Percentiles rank a stretch among this genome's conserved stretches.
Evolutionary conservation across 257 asterid species (phyloP).

Genomic region (Jacaranda copaia): DNA sequence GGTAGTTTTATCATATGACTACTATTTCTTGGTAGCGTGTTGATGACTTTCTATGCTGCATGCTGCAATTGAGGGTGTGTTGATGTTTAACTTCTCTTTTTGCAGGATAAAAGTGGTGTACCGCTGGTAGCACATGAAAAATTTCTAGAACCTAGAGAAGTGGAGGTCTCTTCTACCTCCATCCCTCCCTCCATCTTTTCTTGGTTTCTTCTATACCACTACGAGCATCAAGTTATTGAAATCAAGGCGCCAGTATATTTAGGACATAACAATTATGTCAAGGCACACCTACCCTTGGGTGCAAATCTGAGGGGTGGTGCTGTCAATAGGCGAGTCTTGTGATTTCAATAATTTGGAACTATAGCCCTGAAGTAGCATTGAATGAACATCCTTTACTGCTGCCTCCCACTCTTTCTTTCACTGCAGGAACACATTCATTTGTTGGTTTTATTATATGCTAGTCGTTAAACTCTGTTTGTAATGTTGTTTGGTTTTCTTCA

Average conservation of each 20-base stretch:
- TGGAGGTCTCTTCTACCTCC: conserved; percentile 61
- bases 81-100: neutral
- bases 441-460: conserved; percentile 5
- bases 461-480: conserved; percentile 20
- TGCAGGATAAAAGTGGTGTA: conserved; percentile 81
- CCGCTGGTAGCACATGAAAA: conserved; percentile 79
- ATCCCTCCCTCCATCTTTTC: conserved; percentile 2
- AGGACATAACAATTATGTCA: too few species aligned
- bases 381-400: too few species aligned
- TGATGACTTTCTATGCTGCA: neutral
- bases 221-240: too few species aligned
- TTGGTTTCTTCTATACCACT: too few species aligned
- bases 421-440: neutral
- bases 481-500: conserved; percentile 39
- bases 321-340: too few species aligned
- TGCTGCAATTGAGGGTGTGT: neutral
- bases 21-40: conserved; percentile 17
- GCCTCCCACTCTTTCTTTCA: neutral
- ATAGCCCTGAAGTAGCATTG: too few species aligned
- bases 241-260: too few species aligned
- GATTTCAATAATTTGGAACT: too few species aligned
- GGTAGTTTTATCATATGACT: neutral
- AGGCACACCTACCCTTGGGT: too few species aligned
- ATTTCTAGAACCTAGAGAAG: conserved; percentile 77
- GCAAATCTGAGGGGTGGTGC: too few species aligned